Evolutionary conservation across 495 filamentous ascomycete species (phyloP).

Genomic region (Neurospora tetrasperma): DNA sequence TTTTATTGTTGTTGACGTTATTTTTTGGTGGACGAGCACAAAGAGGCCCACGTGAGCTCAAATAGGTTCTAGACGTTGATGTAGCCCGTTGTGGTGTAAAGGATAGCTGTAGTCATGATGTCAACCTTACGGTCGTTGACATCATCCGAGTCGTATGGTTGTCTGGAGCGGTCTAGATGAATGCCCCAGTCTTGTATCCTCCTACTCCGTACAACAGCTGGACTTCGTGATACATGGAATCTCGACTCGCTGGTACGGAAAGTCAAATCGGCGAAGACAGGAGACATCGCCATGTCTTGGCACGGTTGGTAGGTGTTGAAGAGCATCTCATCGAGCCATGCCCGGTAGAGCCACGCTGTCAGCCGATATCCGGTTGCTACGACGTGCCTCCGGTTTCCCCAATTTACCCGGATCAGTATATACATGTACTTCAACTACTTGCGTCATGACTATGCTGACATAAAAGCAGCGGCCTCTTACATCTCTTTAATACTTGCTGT

Average conservation of each 20-base stretch:
- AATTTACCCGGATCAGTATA: neutral
- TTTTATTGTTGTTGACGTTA: neutral
- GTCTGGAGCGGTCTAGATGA: neutral
- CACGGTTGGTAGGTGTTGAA: neutral
- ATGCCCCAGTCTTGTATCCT: neutral
- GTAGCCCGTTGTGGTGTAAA: neutral
- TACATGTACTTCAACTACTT: neutral
- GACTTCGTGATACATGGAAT: neutral
- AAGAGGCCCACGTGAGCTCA: slow-evolving; percentile 14
- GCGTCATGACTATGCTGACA: neutral
- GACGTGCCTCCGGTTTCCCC: neutral
- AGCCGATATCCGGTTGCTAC: neutral
- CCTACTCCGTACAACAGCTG: neutral
- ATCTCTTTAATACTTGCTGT: neutral
- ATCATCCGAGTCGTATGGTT: neutral
- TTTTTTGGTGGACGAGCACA: neutral
- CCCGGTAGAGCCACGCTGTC: neutral
- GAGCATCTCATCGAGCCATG: neutral
- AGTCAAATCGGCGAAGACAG: neutral
- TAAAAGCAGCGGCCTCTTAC: neutral
- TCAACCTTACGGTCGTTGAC: neutral
- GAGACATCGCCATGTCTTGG: neutral
- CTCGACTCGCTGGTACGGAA: neutral
- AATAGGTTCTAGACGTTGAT: neutral
- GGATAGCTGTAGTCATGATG: neutral